Base-by-base conservation (phyloP, 2,329 filamentous ascomycete species). In the Phialemoniopsis sp. region DNA sequence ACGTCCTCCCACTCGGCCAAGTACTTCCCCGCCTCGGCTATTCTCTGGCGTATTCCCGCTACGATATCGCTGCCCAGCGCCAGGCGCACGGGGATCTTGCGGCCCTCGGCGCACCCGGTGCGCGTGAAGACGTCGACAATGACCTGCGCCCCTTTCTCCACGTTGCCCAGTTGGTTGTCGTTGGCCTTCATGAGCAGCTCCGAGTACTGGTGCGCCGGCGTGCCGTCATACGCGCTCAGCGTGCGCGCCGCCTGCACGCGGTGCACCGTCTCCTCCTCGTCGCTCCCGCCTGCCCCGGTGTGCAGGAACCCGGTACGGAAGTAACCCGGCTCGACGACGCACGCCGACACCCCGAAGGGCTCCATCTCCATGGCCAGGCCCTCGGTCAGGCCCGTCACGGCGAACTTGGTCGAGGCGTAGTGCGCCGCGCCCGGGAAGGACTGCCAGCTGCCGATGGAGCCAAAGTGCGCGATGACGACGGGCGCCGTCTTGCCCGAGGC, bases 1-100 rank as follows among this genome's bases (percentile, higher is more conserved):
- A 71, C 49, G 4, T 61, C 57, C 48, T 68, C 66, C 74, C 74
- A 79, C 42, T 74, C 69, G 30, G 70, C 57, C 43, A 80, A 41
- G 13, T 71, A 44, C 43, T 53, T 51, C 36, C 72, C 36, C 0
- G 68, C 72, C 9, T 55, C 49, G 34, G 58, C 54, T 40, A 68
- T 68, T 59, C 73, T 73, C 2, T 45, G 50, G 38, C 59, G 62
- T 10, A 78, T 62, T 4, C 46, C 53, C 5, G 52, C 45, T n/a
- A 72, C 49, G 7, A 59, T 58, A 53, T 82, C 78, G 8, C 57
- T 64, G 0, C 80, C 80, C 31, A 84, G 54, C n/a, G 68, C 58
- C 36, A 84, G 48, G 19, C 78, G 59, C 13, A 71, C 47, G 0
- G 78, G 79, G 2, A 82, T 58, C 15, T 69, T 63, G 46, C 56